Percentiles rank a stretch among this genome's conserved stretches.
phyloP scores from a whole-genome alignment of 2,329 filamentous ascomycete genomes.

The Eurotiales sp. region DNA sequence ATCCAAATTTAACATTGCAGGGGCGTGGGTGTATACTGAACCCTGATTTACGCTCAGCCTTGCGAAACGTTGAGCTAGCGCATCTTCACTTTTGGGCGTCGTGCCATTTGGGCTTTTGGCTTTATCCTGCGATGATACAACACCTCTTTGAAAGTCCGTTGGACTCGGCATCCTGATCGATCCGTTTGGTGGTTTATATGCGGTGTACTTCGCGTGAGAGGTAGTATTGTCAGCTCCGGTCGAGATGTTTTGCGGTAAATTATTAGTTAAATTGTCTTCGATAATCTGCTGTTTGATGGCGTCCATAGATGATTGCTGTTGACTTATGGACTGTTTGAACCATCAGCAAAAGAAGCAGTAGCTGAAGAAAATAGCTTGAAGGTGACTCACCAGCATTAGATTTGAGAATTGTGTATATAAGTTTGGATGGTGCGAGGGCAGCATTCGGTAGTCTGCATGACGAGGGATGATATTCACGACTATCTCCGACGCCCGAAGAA shows the following conservation, averaged over 20 bases:
- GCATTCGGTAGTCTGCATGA: constrained; percentile 68
- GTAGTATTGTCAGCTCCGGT: constrained; percentile 20
- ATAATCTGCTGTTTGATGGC: constrained; percentile 39
- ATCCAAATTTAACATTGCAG: constrained; percentile 15
- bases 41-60: constrained; percentile 29
- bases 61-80: constrained; percentile 41
- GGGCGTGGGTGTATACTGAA: constrained; percentile 15
- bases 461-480: constrained; percentile 70
- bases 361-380: not conserved
- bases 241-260: constrained; percentile 24
- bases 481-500: constrained; percentile 76
- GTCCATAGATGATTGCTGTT: constrained; percentile 41
- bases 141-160: constrained; percentile 32
- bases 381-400: constrained; percentile 42
- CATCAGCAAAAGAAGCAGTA: not conserved
- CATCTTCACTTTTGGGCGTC: constrained; percentile 28
- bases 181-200: constrained; percentile 18
- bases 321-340: constrained; percentile 30
- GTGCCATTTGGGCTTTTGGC: constrained; percentile 17
- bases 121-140: constrained; percentile 22
- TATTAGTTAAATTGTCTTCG: constrained; percentile 32
- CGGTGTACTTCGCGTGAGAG: not conserved
- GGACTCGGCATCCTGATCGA: constrained; percentile 39
- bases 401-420: constrained; percentile 49
- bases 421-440: constrained; percentile 53